Evolutionary conservation across 352 stramenopile species (phyloP).

Genomic region (Pythium angustatum): DNA sequence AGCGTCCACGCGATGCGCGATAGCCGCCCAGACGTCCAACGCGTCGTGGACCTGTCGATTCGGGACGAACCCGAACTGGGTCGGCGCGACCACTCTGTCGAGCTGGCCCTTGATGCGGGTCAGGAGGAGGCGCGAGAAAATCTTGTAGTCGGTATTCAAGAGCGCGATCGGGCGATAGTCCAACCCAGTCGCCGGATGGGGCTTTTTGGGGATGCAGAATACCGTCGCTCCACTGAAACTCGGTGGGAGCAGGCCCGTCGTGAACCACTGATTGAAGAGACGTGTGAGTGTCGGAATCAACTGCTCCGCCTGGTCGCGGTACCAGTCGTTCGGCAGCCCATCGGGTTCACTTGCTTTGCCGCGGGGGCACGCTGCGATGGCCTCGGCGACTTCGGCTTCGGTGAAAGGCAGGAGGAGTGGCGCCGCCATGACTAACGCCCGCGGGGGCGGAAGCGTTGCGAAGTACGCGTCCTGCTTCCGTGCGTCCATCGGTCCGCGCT

Average conservation of each 20-base stretch:
- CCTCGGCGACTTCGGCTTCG: background rate
- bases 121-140: constrained; percentile 14
- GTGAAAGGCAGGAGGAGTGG: background rate
- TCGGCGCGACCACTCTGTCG: background rate
- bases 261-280: background rate
- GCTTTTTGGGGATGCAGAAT: constrained; percentile 7
- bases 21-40: constrained; percentile 12
- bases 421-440: background rate
- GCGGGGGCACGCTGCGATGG: background rate
- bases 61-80: constrained; percentile 19
- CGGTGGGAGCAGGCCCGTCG: background rate
- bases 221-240: background rate
- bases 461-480: too few relatives aligned
- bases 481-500: too few relatives aligned
- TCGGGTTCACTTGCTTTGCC: background rate
- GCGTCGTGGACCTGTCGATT: constrained; percentile 19
- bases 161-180: constrained; percentile 21
- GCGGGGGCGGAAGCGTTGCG: too few relatives aligned
- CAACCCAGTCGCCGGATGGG: background rate
- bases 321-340: background rate
- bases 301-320: background rate
- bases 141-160: constrained; percentile 25
- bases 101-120: background rate
- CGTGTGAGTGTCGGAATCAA: background rate
- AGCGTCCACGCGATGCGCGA: background rate